A percentile compares a stretch with the other conserved stretches of the same genome.
Evolutionary conservation across 768 basidiomycete species (phyloP).

Genomic region (Imleria badia): DNA sequence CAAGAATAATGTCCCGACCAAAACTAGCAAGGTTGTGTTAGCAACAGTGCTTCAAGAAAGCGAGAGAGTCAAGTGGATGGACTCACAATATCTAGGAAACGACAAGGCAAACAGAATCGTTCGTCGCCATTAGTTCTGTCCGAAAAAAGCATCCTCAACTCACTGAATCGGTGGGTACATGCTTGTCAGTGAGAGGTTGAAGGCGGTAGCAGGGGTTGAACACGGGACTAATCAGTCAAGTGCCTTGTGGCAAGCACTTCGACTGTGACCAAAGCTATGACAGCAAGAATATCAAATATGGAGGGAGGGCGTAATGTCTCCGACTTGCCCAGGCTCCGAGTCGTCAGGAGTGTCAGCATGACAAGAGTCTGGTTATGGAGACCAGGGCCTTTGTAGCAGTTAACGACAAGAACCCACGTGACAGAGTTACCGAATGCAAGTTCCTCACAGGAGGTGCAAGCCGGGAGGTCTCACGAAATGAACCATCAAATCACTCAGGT

Average conservation of each 20-base stretch:
- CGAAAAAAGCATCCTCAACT: slow-evolving; percentile 4
- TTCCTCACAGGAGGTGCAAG: too few relatives aligned
- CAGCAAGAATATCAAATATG: background rate
- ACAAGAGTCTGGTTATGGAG: too few relatives aligned
- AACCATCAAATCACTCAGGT: too few relatives aligned
- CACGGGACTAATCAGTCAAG: too few relatives aligned
- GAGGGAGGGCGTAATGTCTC: too few relatives aligned
- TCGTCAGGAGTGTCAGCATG: too few relatives aligned
- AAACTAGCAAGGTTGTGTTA: slow-evolving; percentile 6
- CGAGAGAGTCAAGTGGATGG: background rate
- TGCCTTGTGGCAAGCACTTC: background rate
- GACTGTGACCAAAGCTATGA: background rate
- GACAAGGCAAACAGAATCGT: background rate
- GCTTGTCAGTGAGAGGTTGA: background rate
- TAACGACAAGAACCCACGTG: background rate
- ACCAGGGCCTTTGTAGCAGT: too few relatives aligned
- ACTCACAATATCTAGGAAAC: slow-evolving; percentile 19
- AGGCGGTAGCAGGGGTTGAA: background rate
- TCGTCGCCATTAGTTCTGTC: background rate
- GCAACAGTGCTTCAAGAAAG: background rate
- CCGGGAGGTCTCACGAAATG: too few relatives aligned
- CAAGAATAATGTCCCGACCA: slow-evolving; percentile 21
- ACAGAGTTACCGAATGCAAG: too few relatives aligned
- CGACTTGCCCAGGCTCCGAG: too few relatives aligned
- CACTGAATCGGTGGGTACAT: slow-evolving; percentile 20